Evolutionary conservation across 768 basidiomycete genomes (phyloP).

Genomic region (Melanogaster broomeanus): DNA sequence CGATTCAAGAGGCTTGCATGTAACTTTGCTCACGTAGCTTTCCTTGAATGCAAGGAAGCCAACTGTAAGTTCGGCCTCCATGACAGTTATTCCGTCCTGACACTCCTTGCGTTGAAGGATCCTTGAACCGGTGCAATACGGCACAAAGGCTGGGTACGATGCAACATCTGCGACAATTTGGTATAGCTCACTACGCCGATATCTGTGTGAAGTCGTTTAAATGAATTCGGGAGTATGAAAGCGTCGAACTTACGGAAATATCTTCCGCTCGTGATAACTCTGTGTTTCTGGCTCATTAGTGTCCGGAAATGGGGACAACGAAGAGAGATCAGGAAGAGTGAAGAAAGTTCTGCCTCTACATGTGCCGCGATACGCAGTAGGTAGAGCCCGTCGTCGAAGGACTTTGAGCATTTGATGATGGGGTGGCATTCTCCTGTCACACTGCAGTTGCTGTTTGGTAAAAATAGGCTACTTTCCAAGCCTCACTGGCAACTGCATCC

Average conservation of each 20-base stretch:
- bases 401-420: constrained; percentile 18
- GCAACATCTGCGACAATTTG: constrained; percentile 83
- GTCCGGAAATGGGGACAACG: constrained; percentile 40
- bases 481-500: too few species aligned
- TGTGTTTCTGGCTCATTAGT: constrained; percentile 43
- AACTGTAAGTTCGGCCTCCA: constrained; percentile 86
- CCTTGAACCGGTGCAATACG: constrained; percentile 79
- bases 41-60: constrained; percentile 89
- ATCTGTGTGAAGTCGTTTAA: constrained; percentile 47
- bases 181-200: constrained; percentile 78
- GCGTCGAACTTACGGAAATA: constrained; percentile 72
- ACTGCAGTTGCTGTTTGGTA: not conserved
- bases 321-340: constrained; percentile 51
- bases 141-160: constrained; percentile 85
- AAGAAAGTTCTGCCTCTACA: constrained; percentile 41
- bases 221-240: constrained; percentile 8
- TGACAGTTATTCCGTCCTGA: constrained; percentile 41
- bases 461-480: not conserved
- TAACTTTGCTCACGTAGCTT: constrained; percentile 84
- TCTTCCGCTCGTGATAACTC: constrained; percentile 79
- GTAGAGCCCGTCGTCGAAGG: constrained; percentile 6
- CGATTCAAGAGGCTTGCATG: constrained; percentile 71
- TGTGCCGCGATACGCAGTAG: not conserved
- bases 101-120: constrained; percentile 44
- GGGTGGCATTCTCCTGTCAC: too few species aligned